phyloP scores from a whole-genome alignment of 495 filamentous ascomycete genomes.

The Pseudoneurospora amorphoporcata region DNA sequence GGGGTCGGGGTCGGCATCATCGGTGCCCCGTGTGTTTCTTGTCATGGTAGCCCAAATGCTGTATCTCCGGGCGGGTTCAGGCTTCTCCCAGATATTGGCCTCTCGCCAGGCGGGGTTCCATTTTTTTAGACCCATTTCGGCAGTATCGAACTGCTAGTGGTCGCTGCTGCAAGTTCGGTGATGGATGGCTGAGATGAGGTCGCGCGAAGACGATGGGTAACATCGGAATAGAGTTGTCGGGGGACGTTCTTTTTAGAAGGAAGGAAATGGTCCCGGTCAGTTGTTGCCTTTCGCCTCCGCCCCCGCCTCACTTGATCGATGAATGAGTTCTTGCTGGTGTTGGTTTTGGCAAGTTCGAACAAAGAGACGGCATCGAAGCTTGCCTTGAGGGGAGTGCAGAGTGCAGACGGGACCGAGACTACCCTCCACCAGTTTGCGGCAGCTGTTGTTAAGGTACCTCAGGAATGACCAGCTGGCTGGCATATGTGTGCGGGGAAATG shows the following conservation, averaged over 20 bases:
- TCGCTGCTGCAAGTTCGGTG: not conserved
- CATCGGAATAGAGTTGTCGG: not conserved
- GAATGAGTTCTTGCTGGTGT: not conserved
- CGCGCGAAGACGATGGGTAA: not conserved
- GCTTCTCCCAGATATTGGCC: not conserved
- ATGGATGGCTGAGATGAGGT: not conserved
- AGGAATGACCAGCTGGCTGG: not conserved
- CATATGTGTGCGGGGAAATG: not conserved
- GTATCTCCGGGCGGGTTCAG: not conserved
- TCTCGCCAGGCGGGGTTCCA: not conserved
- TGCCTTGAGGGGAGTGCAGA: not conserved
- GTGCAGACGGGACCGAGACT: not conserved
- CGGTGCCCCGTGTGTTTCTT: not conserved
- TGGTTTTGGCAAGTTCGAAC: not conserved
- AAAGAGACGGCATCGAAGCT: not conserved
- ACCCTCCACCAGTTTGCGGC: not conserved
- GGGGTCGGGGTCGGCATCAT: not conserved
- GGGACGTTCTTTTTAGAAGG: not conserved
- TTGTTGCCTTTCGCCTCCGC: not conserved
- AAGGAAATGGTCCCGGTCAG: not conserved
- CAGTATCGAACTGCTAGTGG: not conserved
- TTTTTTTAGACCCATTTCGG: not conserved
- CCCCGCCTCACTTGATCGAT: not conserved
- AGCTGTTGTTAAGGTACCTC: not conserved
- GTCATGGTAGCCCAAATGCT: not conserved